Base-by-base conservation (phyloP, 495 filamentous ascomycete species). In the Parachaetomium inaequale region DNA sequence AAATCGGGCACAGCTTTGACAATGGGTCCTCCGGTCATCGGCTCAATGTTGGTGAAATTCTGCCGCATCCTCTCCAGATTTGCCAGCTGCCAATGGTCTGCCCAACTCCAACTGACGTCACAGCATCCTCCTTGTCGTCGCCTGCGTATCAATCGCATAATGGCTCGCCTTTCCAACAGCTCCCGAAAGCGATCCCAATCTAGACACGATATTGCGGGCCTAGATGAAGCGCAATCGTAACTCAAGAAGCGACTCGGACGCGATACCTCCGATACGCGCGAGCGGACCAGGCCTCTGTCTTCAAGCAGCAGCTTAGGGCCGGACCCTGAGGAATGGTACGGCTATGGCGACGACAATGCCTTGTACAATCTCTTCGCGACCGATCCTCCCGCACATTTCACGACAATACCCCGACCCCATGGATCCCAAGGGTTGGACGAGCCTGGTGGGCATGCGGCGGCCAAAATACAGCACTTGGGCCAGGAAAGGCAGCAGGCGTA, bases 251-350 rank as follows among this genome's bases (percentile, higher is more conserved):
- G 42, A 45, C 42, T 45, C 42, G 11, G 42, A 45, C 42, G 42
- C 42, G 42, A 45, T 45, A 45, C 42, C n/a, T 45, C n/a, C 42
- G 42, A 45, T 45, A n/a, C 42, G n/a, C 42, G n/a, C 42, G 42
- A 45, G n/a, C 42, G n/a, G n/a, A n/a, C 15, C n/a, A 45, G 42
- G n/a, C 42, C 42, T 34, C 5, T 11, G 11, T n/a, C 42, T 45
- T 45, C 42, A 45, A 45, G 42, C 42, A 45, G 42, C n/a, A 45
- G 42, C 42, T 45, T 45, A 21, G 42, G 42, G 42, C 42, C n/a
- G 14, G 42, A 45, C 42, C 42, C 42, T 45, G 42, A 45, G 42
- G 42, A 45, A 45, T 45, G 42, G 42, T 45, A 45, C n/a, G 42
- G 42, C n/a, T 21, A 45, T 45, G 42, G 42, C 42, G 42, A 45